These are phyloP conservation scores for Dictyostelium brefeldianum DNA, from an alignment of 78 protist genomes.

Conservation along the genomic window DNA sequence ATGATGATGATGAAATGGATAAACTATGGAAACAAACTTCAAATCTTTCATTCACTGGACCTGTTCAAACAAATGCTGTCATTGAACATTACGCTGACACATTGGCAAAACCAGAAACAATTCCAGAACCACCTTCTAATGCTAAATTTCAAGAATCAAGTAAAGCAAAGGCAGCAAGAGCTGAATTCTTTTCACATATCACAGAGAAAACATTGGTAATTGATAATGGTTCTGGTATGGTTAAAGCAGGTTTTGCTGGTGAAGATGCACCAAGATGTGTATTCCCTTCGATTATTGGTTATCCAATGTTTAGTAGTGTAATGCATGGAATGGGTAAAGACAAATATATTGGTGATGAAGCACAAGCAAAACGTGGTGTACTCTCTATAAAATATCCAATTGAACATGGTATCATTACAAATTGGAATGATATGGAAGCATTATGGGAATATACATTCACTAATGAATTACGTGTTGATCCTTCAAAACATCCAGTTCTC, in stretches of 20 bases:
- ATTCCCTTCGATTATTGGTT: slow-evolving; percentile 88
- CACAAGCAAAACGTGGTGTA: slow-evolving; percentile 93
- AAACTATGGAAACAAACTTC: slow-evolving; percentile 67
- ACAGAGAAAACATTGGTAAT: slow-evolving; percentile 83
- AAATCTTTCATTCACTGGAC: slow-evolving; percentile 26
- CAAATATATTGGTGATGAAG: slow-evolving; percentile 95
- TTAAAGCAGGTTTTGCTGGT: slow-evolving; percentile 97
- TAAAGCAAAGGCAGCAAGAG: not conserved
- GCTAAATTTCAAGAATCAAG: not conserved
- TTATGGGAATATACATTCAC: slow-evolving; percentile 98
- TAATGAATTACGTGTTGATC: slow-evolving; percentile 97
- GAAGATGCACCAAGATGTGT: slow-evolving; percentile 93
- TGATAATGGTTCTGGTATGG: slow-evolving; percentile 98
- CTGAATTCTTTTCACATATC: slow-evolving; percentile 53
- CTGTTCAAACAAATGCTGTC: slow-evolving; percentile 29
- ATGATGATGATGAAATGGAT: slow-evolving; percentile 63
- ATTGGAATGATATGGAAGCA: slow-evolving; percentile 95
- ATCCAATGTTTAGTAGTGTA: slow-evolving; percentile 80
- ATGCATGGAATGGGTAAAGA: slow-evolving; percentile 90
- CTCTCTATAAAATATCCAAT: slow-evolving; percentile 95
- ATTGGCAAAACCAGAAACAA: not conserved
- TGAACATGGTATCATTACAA: slow-evolving; percentile 97
- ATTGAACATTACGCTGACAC: not conserved
- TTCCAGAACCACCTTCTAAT: slow-evolving; percentile 18
- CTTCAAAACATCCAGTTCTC: slow-evolving; percentile 97